Percentiles rank a stretch among this genome's conserved stretches.
Evolutionary conservation across 371 early-diverging fungal genomes (phyloP).

Genomic region (Amoeboaphelidium protococcarum): DNA sequence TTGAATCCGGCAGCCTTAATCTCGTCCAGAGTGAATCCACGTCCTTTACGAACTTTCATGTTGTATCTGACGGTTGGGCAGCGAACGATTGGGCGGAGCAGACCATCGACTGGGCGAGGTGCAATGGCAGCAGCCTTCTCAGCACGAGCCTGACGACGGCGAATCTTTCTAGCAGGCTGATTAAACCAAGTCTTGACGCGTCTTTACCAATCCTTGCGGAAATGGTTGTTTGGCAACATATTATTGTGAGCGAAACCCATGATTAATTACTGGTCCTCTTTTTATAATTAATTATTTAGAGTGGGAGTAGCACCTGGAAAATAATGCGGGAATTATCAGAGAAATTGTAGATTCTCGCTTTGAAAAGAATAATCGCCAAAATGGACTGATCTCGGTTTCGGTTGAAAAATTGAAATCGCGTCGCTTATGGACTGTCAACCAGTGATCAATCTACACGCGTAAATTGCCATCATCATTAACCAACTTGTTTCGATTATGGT

Average conservation of each 20-base stretch:
- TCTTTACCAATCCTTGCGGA: slow-evolving; percentile 96
- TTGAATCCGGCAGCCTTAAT: slow-evolving; percentile 37
- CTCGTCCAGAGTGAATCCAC: slow-evolving; percentile 97
- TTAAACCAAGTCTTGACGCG: slow-evolving; percentile 98
- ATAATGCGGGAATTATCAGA: too few relatives aligned
- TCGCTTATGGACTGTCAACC: too few relatives aligned
- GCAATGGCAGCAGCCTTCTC: slow-evolving; percentile 89
- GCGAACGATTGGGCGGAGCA: slow-evolving; percentile 90
- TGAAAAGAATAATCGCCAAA: too few relatives aligned
- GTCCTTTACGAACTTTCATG: slow-evolving; percentile 90
- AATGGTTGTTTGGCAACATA: slow-evolving; percentile 89
- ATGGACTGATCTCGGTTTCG: too few relatives aligned
- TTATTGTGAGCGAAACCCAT: slow-evolving; percentile 59
- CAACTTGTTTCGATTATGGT: too few relatives aligned
- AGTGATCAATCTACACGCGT: too few relatives aligned
- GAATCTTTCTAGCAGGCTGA: slow-evolving; percentile 88
- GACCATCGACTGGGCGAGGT: slow-evolving; percentile 91
- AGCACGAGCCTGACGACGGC: slow-evolving; percentile 60
- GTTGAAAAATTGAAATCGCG: too few relatives aligned
- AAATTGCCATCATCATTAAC: too few relatives aligned
- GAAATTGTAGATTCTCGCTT: too few relatives aligned
- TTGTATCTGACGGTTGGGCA: slow-evolving; percentile 97
- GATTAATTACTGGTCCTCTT: not conserved
- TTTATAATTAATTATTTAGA: too few relatives aligned
- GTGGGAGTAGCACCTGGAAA: too few relatives aligned